Evolutionary conservation across 2,329 filamentous ascomycete genomes (phyloP).

Genomic region (Coccinonectria pachysandricola): DNA sequence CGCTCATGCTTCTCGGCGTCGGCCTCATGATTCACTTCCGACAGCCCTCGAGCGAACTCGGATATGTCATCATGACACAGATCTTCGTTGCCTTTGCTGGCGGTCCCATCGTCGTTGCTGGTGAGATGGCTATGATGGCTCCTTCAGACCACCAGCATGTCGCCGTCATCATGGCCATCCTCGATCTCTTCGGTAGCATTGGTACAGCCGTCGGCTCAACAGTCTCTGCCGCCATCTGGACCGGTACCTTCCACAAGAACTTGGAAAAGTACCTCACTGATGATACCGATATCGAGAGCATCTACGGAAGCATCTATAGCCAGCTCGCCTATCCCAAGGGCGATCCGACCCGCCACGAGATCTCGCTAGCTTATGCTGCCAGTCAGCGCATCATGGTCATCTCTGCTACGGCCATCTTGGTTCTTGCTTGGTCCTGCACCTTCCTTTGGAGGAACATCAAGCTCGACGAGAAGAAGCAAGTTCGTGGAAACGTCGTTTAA

Average conservation of each 20-base stretch:
- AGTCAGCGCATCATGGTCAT: slow-evolving; percentile 43
- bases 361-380: slow-evolving; percentile 49
- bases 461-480: slow-evolving; percentile 34
- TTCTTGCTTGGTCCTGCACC: slow-evolving; percentile 23
- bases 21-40: slow-evolving; percentile 52
- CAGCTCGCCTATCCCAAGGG: slow-evolving; percentile 45
- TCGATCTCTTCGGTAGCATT: slow-evolving; percentile 49
- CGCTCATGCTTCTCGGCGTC: slow-evolving; percentile 45
- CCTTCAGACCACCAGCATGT: slow-evolving; percentile 51
- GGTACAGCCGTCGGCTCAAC: slow-evolving; percentile 50
- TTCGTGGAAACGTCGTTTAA: slow-evolving; percentile 29
- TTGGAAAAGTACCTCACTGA: slow-evolving; percentile 40
- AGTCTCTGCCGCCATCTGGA: slow-evolving; percentile 56
- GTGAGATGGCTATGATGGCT: slow-evolving; percentile 51
- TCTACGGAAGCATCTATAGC: slow-evolving; percentile 39
- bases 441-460: slow-evolving; percentile 42
- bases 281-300: slow-evolving; percentile 24
- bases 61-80: slow-evolving; percentile 50
- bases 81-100: slow-evolving; percentile 52
- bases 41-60: slow-evolving; percentile 36
- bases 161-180: slow-evolving; percentile 49
- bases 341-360: slow-evolving; percentile 39
- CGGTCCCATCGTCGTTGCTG: slow-evolving; percentile 47
- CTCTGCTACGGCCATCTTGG: slow-evolving; percentile 35
- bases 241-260: slow-evolving; percentile 42